Base-by-base conservation (phyloP, 2,329 filamentous ascomycete genomes). In the Aspergillus tubingensis region DNA sequence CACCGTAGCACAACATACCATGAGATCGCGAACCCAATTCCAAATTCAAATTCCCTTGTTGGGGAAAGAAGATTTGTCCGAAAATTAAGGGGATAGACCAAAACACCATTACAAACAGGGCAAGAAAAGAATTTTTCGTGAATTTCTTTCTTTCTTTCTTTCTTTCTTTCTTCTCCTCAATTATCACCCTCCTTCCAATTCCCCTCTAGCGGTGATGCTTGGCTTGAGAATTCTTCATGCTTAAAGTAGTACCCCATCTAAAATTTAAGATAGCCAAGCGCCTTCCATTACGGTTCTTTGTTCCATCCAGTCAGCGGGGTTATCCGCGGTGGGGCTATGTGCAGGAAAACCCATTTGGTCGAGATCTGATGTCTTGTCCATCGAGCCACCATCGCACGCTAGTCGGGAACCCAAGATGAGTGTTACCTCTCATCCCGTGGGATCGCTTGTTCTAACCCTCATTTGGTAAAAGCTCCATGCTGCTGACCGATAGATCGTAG, bases 261-360 rank as follows among this genome's bases (percentile, higher is more conserved):
- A 50, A 30, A 11, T 50, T 50, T 30, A 50, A 50, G 47, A 50
- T 50, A n/a, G 47, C 13, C 25, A 27, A 36, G 23, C 13, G 47
- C 23, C 15, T 50, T 50, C 47, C 15, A 50, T 50, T 27, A 17
- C 53, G 53, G 53, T 47, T 32, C 30, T 55, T 44, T n/a, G 3
- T 55, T 55, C 53, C 53, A 27, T 55, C 53, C 53, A 55, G 17
- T 55, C 39, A 55, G 53, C 53, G 53, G 53, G 30, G 41, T n/a
- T 21, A 55, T 55, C 39, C 53, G 53, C 43, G 41, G 53, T 55
- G 53, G 53, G 43, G 47, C 47, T 19, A 15, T n/a, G 25, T 50
- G 47, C 47, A 50, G 47, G 32, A 32, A 32, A 32, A 30, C 47
- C 47, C 47, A 50, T 27, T 50, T 50, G 47, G 47, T 50, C 17